Percentiles rank a stretch among this genome's conserved stretches.
phyloP scores from a whole-genome alignment of 2,329 filamentous ascomycete species.

The Ophiognomonia clavigignenti-juglandacearum region DNA sequence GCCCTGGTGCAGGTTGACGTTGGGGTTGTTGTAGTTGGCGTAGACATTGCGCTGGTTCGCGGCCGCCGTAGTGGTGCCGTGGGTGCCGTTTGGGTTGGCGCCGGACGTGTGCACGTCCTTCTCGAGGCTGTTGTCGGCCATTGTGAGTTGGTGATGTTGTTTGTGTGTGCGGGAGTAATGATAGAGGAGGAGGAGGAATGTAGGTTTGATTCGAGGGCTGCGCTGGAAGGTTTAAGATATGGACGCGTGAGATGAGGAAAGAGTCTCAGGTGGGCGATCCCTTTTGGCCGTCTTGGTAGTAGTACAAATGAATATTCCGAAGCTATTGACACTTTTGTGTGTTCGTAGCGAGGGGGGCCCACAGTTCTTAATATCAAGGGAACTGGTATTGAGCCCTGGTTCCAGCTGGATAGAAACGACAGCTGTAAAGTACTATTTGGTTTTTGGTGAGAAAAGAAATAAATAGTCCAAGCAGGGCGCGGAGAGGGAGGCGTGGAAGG shows the following conservation, averaged over 20 bases:
- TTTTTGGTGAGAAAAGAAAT: too few relatives aligned
- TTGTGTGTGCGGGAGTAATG: background rate
- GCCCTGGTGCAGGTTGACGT: constrained; percentile 27
- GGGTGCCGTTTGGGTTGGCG: constrained; percentile 2
- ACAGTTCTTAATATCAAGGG: too few relatives aligned
- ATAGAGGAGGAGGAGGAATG: background rate
- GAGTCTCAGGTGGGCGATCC: background rate
- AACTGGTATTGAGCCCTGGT: too few relatives aligned
- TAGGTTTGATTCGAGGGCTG: too few relatives aligned
- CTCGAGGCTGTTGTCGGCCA: constrained; percentile 9
- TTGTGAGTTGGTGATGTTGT: background rate
- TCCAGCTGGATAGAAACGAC: too few relatives aligned
- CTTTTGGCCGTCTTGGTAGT: background rate
- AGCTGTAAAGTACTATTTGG: too few relatives aligned
- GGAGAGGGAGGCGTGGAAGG: too few relatives aligned
- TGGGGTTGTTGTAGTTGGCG: constrained; percentile 36
- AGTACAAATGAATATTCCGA: background rate
- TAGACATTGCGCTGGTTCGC: constrained; percentile 26
- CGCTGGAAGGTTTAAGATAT: background rate
- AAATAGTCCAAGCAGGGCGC: too few relatives aligned
- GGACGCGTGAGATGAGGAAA: background rate
- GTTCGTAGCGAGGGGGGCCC: too few relatives aligned
- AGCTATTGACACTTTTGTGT: background rate
- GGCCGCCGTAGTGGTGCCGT: background rate
- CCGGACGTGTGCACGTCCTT: constrained; percentile 13